Evolutionary conservation across 169 alveolate species (phyloP), one percentile per base, ranked within the genome.

Genomic region (Cryptosporidium xiaoi): DNA sequence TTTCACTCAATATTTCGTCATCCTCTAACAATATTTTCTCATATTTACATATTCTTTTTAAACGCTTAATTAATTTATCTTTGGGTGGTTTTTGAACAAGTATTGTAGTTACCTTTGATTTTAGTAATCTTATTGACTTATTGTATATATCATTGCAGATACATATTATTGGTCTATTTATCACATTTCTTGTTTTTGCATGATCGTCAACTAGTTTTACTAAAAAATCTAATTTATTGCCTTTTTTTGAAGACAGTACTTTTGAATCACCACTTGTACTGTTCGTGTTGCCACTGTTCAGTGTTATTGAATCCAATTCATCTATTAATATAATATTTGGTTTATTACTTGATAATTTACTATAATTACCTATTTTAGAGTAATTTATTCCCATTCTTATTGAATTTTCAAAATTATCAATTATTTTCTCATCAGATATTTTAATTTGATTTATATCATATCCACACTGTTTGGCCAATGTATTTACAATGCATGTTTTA

Each of bases 301-400:
- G 66, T 56, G 89, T 36, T 18, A 91, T 90, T 3, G 94, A 93
- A 82, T 93, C 96, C 31, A 93, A 87, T 71, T 93, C 96, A 83
- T 93, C 96, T 31, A 93, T 83, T 36, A 93, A 89, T 51, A 93
- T 66, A n/a, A 93, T 83, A n/a, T 91, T 84, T 5, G 96, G 96
- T 77, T 91, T 92, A 27, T 82, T 71, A 40, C 48, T 40, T 8
- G 48, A 40, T 40, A 8, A 40, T 40, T 40, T 40, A 66, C 69
- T 64, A 50, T 65, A 68, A 29, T 83, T 83, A 15, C 66, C 65
- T 66, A 91, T 65, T 36, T 71, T 64, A 36, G 58, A 51, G 29
- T 51, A 90, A 89, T 69, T 84, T 51, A 51, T 91, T 83, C 36
- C 94, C 82, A 83, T 90, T 83, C 55, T 90, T 67, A 56, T 89